Percentiles rank a stretch among this genome's conserved stretches.
These are phyloP conservation scores for Glaciozyma martinii DNA, from an alignment of 768 basidiomycete species.

Conservation along the genomic window DNA sequence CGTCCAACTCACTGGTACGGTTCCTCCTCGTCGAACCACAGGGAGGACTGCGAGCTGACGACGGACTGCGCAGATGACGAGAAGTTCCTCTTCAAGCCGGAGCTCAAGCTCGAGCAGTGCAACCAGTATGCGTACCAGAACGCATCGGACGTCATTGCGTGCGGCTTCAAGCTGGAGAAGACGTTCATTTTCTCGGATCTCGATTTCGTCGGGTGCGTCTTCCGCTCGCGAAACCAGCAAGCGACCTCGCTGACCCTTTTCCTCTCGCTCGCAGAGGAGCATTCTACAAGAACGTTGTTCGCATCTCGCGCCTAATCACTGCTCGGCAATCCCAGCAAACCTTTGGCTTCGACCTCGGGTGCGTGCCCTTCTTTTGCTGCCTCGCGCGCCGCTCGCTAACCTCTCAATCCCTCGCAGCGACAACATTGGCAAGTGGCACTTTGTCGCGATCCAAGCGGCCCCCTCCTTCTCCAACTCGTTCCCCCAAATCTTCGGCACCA, in stretches of 20 bases:
- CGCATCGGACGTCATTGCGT: constrained; percentile 92
- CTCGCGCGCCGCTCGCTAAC: background rate
- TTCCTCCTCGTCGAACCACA: background rate
- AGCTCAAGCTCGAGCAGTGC: constrained; percentile 80
- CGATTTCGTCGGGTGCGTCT: constrained; percentile 58
- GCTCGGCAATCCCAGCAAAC: constrained; percentile 88
- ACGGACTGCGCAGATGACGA: constrained; percentile 69
- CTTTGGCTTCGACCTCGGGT: constrained; percentile 96
- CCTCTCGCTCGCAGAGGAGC: constrained; percentile 50
- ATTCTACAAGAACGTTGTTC: constrained; percentile 90
- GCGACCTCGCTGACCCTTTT: background rate
- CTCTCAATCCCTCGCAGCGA: constrained; percentile 51
- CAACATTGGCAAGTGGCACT: constrained; percentile 96
- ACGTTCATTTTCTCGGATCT: constrained; percentile 97
- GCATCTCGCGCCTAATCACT: constrained; percentile 84
- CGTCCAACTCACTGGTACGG: constrained; percentile 80
- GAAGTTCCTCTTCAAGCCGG: constrained; percentile 96
- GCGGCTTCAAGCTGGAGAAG: constrained; percentile 80
- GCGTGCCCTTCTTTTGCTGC: constrained; percentile 39
- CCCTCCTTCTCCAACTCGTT: constrained; percentile 98
- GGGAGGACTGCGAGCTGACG: background rate
- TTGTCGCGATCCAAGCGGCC: constrained; percentile 87
- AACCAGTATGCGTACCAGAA: constrained; percentile 72
- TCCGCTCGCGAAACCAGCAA: background rate
- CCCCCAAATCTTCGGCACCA: constrained; percentile 87